Percentiles rank a stretch among this genome's conserved stretches.
phyloP scores from a whole-genome alignment of 108 stramenopile species.

The Discostella stelligeroides region DNA sequence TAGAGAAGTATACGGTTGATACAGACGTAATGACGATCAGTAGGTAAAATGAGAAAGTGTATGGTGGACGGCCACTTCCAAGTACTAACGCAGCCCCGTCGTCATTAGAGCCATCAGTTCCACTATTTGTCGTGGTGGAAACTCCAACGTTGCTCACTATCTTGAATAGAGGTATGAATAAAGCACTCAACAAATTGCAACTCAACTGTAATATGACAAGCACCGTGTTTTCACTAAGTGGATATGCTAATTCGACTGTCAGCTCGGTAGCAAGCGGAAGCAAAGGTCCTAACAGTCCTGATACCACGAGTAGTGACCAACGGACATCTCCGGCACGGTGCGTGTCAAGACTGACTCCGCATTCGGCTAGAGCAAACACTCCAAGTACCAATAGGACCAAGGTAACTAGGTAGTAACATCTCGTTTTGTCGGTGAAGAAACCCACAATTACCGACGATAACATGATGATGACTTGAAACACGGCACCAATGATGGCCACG shows the following conservation, averaged over 20 bases:
- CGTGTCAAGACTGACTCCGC: conserved; percentile 82
- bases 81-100: conserved; percentile 53
- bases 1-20: conserved; percentile 85
- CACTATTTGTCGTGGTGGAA: conserved; percentile 10
- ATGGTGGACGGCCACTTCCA: conserved; percentile 65
- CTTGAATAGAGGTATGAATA: conserved; percentile 89
- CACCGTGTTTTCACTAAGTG: conserved; percentile 85
- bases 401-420: conserved; percentile 81
- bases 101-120: conserved; percentile 10
- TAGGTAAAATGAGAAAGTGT: conserved; percentile 85
- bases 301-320: conserved; percentile 73
- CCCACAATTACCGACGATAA: conserved; percentile 82
- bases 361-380: conserved; percentile 84
- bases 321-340: conserved; percentile 70
- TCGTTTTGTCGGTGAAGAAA: conserved; percentile 69
- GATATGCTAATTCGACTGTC: conserved; percentile 85
- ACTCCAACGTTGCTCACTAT: conserved; percentile 71
- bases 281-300: conserved; percentile 78
- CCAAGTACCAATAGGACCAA: conserved; percentile 74
- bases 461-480: conserved; percentile 86
- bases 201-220: conserved; percentile 86
- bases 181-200: conserved; percentile 80
- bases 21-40: conserved; percentile 75
- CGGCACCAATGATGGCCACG: conserved; percentile 80
- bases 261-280: conserved; percentile 86